These are phyloP conservation scores for Pleurostoma richardsiae DNA, from an alignment of 2,329 filamentous ascomycete species.

Conservation along the genomic window DNA sequence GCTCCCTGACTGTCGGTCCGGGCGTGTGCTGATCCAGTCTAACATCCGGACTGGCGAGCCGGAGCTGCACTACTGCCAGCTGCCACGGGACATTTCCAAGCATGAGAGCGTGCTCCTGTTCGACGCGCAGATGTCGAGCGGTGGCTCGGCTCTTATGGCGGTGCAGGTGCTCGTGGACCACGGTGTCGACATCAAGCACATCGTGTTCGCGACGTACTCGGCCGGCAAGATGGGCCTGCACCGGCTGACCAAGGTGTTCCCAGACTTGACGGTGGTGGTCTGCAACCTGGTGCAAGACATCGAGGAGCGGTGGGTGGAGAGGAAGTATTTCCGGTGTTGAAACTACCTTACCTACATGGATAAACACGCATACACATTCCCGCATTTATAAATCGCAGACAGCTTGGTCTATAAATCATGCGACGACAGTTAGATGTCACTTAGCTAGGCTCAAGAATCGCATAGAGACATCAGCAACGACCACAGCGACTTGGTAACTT, in stretches of 20 bases:
- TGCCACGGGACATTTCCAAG: slow-evolving; percentile 66
- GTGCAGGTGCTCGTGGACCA: slow-evolving; percentile 95
- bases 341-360: too few relatives aligned
- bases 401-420: too few relatives aligned
- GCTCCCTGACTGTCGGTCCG: slow-evolving; percentile 87
- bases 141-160: slow-evolving; percentile 83
- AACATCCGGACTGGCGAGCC: slow-evolving; percentile 82
- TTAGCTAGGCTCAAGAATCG: too few relatives aligned
- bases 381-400: too few relatives aligned
- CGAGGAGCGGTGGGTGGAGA: slow-evolving; percentile 86
- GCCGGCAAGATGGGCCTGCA: slow-evolving; percentile 82
- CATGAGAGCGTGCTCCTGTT: slow-evolving; percentile 82
- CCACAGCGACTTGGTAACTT: too few relatives aligned
- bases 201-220: slow-evolving; percentile 90
- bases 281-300: slow-evolving; percentile 76
- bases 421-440: too few relatives aligned
- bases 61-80: slow-evolving; percentile 82
- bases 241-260: slow-evolving; percentile 82
- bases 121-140: slow-evolving; percentile 92
- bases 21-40: slow-evolving; percentile 86
- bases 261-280: slow-evolving; percentile 80
- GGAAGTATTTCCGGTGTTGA: slow-evolving; percentile 82
- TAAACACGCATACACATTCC: too few relatives aligned
- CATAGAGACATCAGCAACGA: too few relatives aligned
- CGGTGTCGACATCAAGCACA: slow-evolving; percentile 75